Conservation (phyloP, 495 filamentous ascomycete genomes). For the Filosporella fistucella region DNA sequence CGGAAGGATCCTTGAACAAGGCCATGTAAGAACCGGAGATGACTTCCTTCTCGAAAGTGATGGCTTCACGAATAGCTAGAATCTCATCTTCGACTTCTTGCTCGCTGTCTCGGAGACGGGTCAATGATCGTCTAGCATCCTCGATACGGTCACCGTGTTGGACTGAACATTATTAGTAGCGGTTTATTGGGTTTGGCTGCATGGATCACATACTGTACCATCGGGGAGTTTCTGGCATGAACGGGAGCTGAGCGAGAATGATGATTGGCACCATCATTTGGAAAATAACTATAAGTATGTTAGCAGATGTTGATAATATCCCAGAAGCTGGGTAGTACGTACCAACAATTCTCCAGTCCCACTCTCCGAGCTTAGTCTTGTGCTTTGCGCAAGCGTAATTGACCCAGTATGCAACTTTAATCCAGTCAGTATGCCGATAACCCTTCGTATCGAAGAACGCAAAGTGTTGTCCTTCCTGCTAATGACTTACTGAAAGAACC, state of each 20-base stretch:
- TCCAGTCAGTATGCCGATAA: too few species aligned
- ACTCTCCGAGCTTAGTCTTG: constrained; percentile 63
- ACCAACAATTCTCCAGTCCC: constrained; percentile 45
- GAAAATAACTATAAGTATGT: constrained; percentile 53
- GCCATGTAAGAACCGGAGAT: constrained; percentile 62
- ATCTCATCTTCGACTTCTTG: constrained; percentile 69
- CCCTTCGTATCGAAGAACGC: too few species aligned
- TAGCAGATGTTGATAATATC: constrained; percentile 63
- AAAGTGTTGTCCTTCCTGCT: too few species aligned
- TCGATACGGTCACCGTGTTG: constrained; percentile 68
- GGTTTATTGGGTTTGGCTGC: too few species aligned
- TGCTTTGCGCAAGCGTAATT: constrained; percentile 44
- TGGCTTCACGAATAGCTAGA: constrained; percentile 73
- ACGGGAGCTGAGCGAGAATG: constrained; percentile 62
- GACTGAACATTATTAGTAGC: too few species aligned
- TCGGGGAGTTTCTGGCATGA: constrained; percentile 74
- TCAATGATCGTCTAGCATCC: constrained; percentile 57
- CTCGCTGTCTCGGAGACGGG: constrained; percentile 49
- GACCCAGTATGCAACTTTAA: constrained; percentile 83
- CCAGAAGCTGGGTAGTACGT: constrained; percentile 21
- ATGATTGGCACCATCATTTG: constrained; percentile 56
- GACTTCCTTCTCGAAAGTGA: constrained; percentile 70
- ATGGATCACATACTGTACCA: constrained; percentile 62
- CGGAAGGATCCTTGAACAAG: constrained; percentile 64
- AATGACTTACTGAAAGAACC: constrained; percentile 80